phyloP scores from a whole-genome alignment of 331 rosid genomes.

The Arachis monticola region DNA sequence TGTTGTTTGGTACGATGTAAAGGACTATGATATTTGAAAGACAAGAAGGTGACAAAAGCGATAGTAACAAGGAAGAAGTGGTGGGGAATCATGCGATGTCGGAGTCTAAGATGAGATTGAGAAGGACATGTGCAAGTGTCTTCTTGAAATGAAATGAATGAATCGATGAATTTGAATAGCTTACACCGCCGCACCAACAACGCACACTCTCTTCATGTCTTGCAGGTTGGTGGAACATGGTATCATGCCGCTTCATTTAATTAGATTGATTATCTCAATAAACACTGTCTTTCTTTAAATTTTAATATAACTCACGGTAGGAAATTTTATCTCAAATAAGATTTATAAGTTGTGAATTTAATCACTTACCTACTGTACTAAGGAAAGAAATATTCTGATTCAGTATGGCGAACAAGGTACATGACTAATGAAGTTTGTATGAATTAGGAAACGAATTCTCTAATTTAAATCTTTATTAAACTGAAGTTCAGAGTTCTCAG shows the following conservation, averaged over 20 bases:
- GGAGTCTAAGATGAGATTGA: background rate
- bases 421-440: too few relatives aligned
- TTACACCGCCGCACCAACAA: slow-evolving; percentile 39
- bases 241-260: background rate
- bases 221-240: slow-evolving; percentile 14
- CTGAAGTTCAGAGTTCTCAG: background rate
- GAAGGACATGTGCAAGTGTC: background rate
- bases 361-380: background rate
- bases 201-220: slow-evolving; percentile 21
- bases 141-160: too few relatives aligned
- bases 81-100: slow-evolving; percentile 9
- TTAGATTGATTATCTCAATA: background rate
- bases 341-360: background rate
- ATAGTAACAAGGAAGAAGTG: background rate
- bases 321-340: background rate
- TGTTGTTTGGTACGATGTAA: slow-evolving; percentile 1
- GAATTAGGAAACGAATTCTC: background rate
- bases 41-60: background rate
- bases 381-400: background rate
- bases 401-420: background rate
- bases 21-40: slow-evolving; percentile 6
- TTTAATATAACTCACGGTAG: too few relatives aligned
- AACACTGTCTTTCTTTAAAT: background rate
- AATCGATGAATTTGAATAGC: slow-evolving; percentile 29
- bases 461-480: background rate